Percentiles rank a stretch among this genome's conserved stretches.
Evolutionary conservation across 1,139 yeast genomes (phyloP).

Genomic region (Dujonia santamariae): DNA sequence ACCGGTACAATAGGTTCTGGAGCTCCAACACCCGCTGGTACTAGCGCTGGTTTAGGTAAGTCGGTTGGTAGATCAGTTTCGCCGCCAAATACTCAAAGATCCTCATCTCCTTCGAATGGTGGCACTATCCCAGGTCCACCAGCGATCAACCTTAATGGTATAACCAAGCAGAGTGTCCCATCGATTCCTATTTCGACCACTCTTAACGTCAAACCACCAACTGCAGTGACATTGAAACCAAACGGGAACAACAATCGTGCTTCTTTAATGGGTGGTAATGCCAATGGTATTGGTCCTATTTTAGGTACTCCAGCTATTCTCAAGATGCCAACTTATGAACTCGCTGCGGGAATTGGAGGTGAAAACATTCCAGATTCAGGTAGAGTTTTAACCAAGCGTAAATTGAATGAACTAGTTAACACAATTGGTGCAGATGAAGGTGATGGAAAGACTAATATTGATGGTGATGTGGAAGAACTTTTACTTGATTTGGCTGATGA

Average conservation of each 20-base stretch:
- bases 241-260: conserved; percentile 56
- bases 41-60: conserved; percentile 2
- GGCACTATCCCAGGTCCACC: conserved; percentile 12
- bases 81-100: conserved; percentile 4
- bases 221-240: conserved; percentile 30
- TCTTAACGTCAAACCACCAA: conserved; percentile 48
- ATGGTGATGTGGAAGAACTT: conserved; percentile 93
- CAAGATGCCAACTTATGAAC: conserved; percentile 77
- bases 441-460: conserved; percentile 86
- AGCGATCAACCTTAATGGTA: conserved; percentile 31
- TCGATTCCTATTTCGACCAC: conserved; percentile 46
- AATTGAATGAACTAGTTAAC: conserved; percentile 79
- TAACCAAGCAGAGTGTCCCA: conserved; percentile 67
- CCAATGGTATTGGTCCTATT: conserved; percentile 59
- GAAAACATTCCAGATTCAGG: conserved; percentile 48
- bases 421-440: conserved; percentile 83
- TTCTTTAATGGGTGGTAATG: conserved; percentile 81
- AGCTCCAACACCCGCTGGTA: conserved; percentile 10
- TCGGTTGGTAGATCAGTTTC: conserved; percentile 6
- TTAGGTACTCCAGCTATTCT: conserved; percentile 71
- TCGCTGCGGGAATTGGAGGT: conserved; percentile 38
- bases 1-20: conserved; percentile 3
- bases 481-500: conserved; percentile 93
- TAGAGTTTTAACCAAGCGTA: conserved; percentile 83
- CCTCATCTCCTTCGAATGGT: neutral